phyloP scores from a whole-genome alignment of 2,329 filamentous ascomycete genomes.

The Lecanoromycetidae sp. region DNA sequence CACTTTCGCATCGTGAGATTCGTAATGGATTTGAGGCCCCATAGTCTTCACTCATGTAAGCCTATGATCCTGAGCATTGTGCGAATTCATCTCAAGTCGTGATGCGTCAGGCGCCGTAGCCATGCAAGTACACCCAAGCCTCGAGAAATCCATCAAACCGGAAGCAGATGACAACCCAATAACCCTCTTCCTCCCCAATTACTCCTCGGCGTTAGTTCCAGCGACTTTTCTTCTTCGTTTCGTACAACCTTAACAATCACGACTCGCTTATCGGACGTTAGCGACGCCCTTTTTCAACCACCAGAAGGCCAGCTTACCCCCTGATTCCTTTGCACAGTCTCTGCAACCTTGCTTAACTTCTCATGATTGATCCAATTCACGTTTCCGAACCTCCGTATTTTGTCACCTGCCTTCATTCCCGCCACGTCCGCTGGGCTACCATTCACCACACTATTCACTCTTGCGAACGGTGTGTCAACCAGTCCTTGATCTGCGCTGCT shows the following conservation, averaged over 20 bases:
- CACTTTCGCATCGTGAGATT: no score
- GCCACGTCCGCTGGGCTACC: slow-evolving; percentile 72
- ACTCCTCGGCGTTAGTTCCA: slow-evolving; percentile 62
- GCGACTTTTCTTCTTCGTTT: slow-evolving; percentile 44
- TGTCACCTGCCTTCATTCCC: slow-evolving; percentile 68
- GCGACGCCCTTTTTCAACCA: neutral
- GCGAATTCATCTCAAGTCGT: neutral
- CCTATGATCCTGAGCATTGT: no score
- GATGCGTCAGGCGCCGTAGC: neutral
- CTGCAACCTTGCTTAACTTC: slow-evolving; percentile 70
- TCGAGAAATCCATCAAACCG: slow-evolving; percentile 24
- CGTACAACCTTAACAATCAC: slow-evolving; percentile 58
- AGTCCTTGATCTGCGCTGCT: slow-evolving; percentile 20
- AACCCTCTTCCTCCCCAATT: slow-evolving; percentile 86
- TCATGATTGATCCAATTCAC: slow-evolving; percentile 80
- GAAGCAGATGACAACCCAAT: slow-evolving; percentile 81
- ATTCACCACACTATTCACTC: slow-evolving; percentile 68
- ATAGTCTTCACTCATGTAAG: no score
- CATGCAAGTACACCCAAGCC: neutral
- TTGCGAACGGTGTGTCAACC: slow-evolving; percentile 63
- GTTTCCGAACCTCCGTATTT: slow-evolving; percentile 72
- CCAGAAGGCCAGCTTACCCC: slow-evolving; percentile 49
- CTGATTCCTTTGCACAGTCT: slow-evolving; percentile 80
- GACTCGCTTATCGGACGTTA: slow-evolving; percentile 40
- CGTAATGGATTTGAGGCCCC: no score